Evolutionary conservation across 805 yeast genomes (phyloP).

Genomic region (Candida insectalens): DNA sequence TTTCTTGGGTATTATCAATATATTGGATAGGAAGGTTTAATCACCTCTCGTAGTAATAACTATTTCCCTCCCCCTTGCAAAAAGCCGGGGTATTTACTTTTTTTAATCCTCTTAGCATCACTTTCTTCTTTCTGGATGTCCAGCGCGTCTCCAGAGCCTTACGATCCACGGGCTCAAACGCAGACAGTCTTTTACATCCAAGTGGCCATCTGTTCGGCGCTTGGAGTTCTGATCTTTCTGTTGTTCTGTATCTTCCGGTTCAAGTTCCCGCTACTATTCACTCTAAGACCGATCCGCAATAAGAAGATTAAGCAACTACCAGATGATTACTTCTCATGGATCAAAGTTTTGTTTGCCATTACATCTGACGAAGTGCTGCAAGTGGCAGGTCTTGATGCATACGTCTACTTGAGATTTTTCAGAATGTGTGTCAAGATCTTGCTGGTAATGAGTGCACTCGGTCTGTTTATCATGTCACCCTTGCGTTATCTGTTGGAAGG

Average conservation of each 20-base stretch:
- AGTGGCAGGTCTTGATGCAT: conserved; percentile 50
- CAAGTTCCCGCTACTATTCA: conserved; percentile 48
- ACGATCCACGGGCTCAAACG: conserved; percentile 31
- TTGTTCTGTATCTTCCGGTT: conserved; percentile 42
- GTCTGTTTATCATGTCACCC: conserved; percentile 41
- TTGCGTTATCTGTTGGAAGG: conserved; percentile 44
- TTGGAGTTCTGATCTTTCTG: conserved; percentile 37
- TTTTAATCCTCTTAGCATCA: too few relatives aligned
- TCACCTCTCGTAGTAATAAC: too few relatives aligned
- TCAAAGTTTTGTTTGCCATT: conserved; percentile 34
- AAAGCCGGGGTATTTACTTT: too few relatives aligned
- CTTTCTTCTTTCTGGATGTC: not conserved
- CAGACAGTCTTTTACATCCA: conserved; percentile 53
- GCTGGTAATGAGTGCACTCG: conserved; percentile 33
- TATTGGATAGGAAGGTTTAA: too few relatives aligned
- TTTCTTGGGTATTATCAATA: too few relatives aligned
- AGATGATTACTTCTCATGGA: conserved; percentile 42
- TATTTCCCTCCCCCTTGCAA: too few relatives aligned
- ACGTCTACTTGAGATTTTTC: conserved; percentile 49
- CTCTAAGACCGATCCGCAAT: conserved; percentile 42
- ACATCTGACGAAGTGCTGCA: conserved; percentile 42
- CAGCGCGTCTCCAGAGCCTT: conserved; percentile 24
- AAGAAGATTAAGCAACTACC: conserved; percentile 36
- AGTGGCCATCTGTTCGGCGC: conserved; percentile 34
- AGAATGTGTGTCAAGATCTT: conserved; percentile 43